Evolutionary conservation across 345 rosid genomes (phyloP), one percentile per base, ranked within the genome.

Genomic region (Citrus glauca): DNA sequence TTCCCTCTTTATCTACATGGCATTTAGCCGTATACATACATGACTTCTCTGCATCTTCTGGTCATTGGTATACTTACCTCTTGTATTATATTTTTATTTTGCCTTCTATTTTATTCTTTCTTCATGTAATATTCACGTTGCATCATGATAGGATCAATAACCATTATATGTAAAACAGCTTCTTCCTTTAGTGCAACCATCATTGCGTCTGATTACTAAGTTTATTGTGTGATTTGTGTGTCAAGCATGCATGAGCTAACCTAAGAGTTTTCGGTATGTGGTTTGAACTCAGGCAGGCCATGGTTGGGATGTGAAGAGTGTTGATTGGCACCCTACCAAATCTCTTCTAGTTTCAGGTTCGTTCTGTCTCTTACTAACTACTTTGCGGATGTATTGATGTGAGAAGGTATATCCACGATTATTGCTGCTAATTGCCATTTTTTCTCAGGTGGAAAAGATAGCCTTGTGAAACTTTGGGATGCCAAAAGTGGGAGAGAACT

Each of bases 241-340:
- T 55, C 35, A 7, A 66, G 33, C 50, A 17, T 66, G 40, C 75
- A 60, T 77, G 69, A 81, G 85, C 67, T 89, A 79, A 91, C 88
- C 88, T 80, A 82, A 85, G 89, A 82, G 76, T 77, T 86, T 77
- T 87, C 76, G 76, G 63, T 73, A 62, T 78, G 69, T 79, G 83
- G 75, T 85, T 94, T 96, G 87, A 92, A 94, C 93, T 92, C 97
- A 92, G 94, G 94, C 99, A 96, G 99, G 99, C 91, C 99, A 96
- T 87, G 98, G 98, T 82, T 94, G 98, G 97, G 98, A 96, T 94
- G 98, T 96, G 85, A 96, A 96, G 89, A 82, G 97, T 83, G 98
- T 96, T 81, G 98, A 94, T 81, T 96, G 99, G 99, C 99, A 96
- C 87, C 98, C 99, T 68, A 91, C 95, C 77, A 94, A 94, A 84